Conservation (phyloP, 2,329 filamentous ascomycete genomes). For the Lecanosticta acicola region DNA sequence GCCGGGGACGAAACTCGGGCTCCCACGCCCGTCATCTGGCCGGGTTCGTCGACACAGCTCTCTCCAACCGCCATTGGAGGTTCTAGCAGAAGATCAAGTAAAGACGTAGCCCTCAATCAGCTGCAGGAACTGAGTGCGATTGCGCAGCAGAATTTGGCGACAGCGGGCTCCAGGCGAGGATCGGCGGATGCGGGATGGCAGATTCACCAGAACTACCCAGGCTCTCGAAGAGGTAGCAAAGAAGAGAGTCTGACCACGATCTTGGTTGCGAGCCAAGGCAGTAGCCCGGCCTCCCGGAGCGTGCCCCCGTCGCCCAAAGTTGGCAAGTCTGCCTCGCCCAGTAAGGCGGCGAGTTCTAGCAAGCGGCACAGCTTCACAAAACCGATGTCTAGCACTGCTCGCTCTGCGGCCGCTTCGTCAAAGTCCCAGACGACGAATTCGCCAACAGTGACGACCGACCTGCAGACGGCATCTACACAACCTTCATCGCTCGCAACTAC, state of each 20-base stretch:
- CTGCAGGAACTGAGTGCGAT: slow-evolving; percentile 28
- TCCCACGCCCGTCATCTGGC: slow-evolving; percentile 22
- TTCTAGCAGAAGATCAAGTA: slow-evolving; percentile 31
- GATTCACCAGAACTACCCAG: slow-evolving; percentile 30
- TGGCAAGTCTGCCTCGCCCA: slow-evolving; percentile 16
- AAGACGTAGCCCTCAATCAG: slow-evolving; percentile 34
- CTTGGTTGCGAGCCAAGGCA: slow-evolving; percentile 29
- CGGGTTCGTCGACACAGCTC: slow-evolving; percentile 15
- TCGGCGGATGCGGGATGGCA: slow-evolving; percentile 33
- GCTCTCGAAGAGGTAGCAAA: slow-evolving; percentile 31
- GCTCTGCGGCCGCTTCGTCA: slow-evolving; percentile 28
- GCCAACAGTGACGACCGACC: slow-evolving; percentile 27
- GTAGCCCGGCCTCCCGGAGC: slow-evolving; percentile 21
- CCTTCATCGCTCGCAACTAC: slow-evolving; percentile 31
- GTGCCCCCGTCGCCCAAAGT: slow-evolving; percentile 20
- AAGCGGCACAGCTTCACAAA: slow-evolving; percentile 17
- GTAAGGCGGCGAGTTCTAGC: slow-evolving; percentile 5
- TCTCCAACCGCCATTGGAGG: slow-evolving; percentile 18
- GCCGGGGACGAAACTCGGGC: slow-evolving; percentile 22
- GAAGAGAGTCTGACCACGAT: slow-evolving; percentile 34
- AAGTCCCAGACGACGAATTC: slow-evolving; percentile 32
- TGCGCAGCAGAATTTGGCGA: slow-evolving; percentile 25
- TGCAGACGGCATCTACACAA: slow-evolving; percentile 30
- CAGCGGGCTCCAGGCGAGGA: slow-evolving; percentile 28
- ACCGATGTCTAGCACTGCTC: slow-evolving; percentile 10